Base-by-base conservation (phyloP, 1,139 yeast species). In the Hansenula sp. region DNA sequence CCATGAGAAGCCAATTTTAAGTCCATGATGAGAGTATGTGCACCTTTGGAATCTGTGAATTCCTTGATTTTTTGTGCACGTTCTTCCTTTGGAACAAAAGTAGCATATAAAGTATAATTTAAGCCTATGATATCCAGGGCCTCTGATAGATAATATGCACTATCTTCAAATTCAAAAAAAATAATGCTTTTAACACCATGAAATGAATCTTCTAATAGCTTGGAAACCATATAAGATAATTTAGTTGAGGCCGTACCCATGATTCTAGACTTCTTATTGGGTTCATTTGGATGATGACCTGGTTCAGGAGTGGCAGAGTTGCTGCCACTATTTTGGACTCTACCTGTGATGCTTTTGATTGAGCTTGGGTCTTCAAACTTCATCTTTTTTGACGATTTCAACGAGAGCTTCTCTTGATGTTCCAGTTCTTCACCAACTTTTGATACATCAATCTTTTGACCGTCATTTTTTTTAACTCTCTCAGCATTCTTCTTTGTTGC, bases 1-100 rank as follows among this genome's bases (percentile, higher is more conserved):
- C 91, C 91, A 64, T 82, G 88, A 0, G 90, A 71, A 0, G 90
- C 90, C 43, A 83, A 60, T 49, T 76, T 72, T 42, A 83, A 65
- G 56, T 83, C 89, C 90, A 84, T 84, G 2, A 84, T 66, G 45
- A 84, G 64, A 3, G 75, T 61, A 1, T 84, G 81, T 10, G 77
- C 79, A n/a, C 62, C 57, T 24, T 65, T 62, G 54, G 69, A 67
- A 4, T 65, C 55, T 36, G 77, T 72, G 50, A 82, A 84, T 10
- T 73, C 72, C 0, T 76, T 64, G 33, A 84, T 62, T 49, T 79
- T 80, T 38, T 66, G 66, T 0, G 84, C 74, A 47, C 90, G 62
- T 50, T 77, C 72, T 1, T 64, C 53, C 3, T 77, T 67, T 12
- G 72, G 69, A 31, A 81, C 72, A 43, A 78, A 77, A 0, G 87